Evolutionary conservation across 1,139 yeast genomes (phyloP).

Genomic region (Suhomyces coccinellae): DNA sequence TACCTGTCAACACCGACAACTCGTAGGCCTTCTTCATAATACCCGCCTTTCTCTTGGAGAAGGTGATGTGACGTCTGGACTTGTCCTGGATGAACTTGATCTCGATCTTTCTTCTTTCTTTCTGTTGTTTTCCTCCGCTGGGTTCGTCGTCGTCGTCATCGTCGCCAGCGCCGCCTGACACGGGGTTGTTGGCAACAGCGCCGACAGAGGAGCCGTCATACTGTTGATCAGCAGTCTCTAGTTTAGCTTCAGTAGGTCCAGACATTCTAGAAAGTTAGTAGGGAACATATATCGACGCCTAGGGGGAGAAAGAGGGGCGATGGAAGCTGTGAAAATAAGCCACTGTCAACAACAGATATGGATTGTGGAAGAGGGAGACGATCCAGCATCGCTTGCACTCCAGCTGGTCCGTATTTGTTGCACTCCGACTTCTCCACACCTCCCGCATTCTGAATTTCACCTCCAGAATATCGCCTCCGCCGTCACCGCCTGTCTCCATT

Average conservation of each 20-base stretch:
- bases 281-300: not conserved
- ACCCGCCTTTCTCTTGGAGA: slow-evolving; percentile 96
- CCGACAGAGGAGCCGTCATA: slow-evolving; percentile 21
- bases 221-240: slow-evolving; percentile 38
- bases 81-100: slow-evolving; percentile 96
- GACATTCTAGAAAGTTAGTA: slow-evolving; percentile 34
- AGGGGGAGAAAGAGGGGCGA: not conserved
- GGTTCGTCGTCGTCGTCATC: slow-evolving; percentile 75
- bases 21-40: slow-evolving; percentile 99
- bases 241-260: slow-evolving; percentile 37
- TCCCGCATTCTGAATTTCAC: not conserved
- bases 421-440: not conserved
- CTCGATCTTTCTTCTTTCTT: slow-evolving; percentile 95
- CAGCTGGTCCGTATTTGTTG: not conserved
- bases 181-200: slow-evolving; percentile 23
- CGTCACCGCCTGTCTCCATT: not conserved
- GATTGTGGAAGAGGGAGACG: no score
- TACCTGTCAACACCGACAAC: slow-evolving; percentile 91
- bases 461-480: not conserved
- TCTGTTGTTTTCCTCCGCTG: slow-evolving; percentile 50
- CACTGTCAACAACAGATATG: not conserved
- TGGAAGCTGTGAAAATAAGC: not conserved
- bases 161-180: slow-evolving; percentile 32
- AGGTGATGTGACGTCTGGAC: slow-evolving; percentile 95
- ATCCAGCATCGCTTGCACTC: no score